These are phyloP conservation scores for Phytophthora hibernalis DNA, from an alignment of 352 stramenopile genomes.

Conservation along the genomic window DNA sequence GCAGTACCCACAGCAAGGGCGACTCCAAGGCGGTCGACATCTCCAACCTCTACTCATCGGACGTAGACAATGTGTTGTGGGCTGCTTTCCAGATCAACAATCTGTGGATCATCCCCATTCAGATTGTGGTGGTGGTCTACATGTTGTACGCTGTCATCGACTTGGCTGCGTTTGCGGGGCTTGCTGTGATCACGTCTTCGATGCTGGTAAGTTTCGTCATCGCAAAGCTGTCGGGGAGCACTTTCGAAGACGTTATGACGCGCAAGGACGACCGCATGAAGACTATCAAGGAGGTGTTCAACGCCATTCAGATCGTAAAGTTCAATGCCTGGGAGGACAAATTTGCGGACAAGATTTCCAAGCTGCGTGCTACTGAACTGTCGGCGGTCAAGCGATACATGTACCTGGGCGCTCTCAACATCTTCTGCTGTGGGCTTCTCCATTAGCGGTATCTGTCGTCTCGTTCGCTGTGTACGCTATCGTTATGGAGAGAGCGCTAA, in stretches of 20 bases:
- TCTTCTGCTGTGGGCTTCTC: conserved; percentile 67
- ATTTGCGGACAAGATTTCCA: conserved; percentile 81
- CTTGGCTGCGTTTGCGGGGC: conserved; percentile 49
- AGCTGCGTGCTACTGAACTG: conserved; percentile 81
- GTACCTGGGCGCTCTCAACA: conserved; percentile 57
- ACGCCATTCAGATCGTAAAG: conserved; percentile 96
- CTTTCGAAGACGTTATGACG: conserved; percentile 85
- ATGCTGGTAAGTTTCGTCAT: conserved; percentile 63
- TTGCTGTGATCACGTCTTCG: conserved; percentile 39
- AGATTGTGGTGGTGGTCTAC: conserved; percentile 41
- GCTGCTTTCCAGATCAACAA: conserved; percentile 53
- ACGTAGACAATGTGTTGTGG: conserved; percentile 70
- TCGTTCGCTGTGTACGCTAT: conserved; percentile 62
- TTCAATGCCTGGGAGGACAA: conserved; percentile 92
- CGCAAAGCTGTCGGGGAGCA: conserved; percentile 45
- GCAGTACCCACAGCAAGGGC: conserved; percentile 23
- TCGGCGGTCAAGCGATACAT: conserved; percentile 64
- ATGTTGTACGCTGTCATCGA: conserved; percentile 57
- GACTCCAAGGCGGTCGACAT: conserved; percentile 66
- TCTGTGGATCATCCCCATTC: conserved; percentile 55
- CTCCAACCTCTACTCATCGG: conserved; percentile 93
- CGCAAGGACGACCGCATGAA: conserved; percentile 91
- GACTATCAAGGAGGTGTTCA: conserved; percentile 91
- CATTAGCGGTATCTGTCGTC: conserved; percentile 49
- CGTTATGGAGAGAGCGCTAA: conserved; percentile 46